Evolutionary conservation across 2,329 filamentous ascomycete genomes (phyloP).

Genomic region (Apiospora arundinis): DNA sequence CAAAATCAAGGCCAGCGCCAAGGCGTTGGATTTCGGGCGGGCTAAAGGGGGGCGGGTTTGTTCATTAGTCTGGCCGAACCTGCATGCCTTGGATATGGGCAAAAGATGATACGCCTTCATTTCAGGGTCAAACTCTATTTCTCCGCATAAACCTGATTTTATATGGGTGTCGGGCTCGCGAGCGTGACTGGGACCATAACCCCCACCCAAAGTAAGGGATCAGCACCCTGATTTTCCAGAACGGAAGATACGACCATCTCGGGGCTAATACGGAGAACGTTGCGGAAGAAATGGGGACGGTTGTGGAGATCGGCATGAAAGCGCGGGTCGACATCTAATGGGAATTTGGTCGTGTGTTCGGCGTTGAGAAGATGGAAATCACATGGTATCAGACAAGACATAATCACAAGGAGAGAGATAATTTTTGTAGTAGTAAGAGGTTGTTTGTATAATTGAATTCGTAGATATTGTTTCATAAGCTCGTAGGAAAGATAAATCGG

Average conservation of each 20-base stretch:
- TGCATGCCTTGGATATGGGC: not conserved
- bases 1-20: not conserved
- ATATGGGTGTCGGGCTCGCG: not conserved
- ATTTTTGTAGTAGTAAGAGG: too few relatives aligned
- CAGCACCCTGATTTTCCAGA: not conserved
- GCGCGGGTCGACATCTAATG: too few relatives aligned
- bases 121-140: slow-evolving; percentile 13
- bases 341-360: not conserved
- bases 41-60: not conserved
- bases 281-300: too few relatives aligned
- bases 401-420: too few relatives aligned
- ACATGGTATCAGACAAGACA: not conserved
- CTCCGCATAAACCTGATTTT: slow-evolving; percentile 18
- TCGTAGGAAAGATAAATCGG: not conserved
- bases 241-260: not conserved
- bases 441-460: too few relatives aligned
- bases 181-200: not conserved
- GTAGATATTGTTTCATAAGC: not conserved
- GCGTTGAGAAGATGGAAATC: not conserved
- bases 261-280: not conserved
- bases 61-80: not conserved
- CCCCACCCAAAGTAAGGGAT: not conserved
- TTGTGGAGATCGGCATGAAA: not conserved
- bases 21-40: not conserved
- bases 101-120: not conserved